Conservation (phyloP, 306 rosid species). For the Cucurbita pepo region DNA sequence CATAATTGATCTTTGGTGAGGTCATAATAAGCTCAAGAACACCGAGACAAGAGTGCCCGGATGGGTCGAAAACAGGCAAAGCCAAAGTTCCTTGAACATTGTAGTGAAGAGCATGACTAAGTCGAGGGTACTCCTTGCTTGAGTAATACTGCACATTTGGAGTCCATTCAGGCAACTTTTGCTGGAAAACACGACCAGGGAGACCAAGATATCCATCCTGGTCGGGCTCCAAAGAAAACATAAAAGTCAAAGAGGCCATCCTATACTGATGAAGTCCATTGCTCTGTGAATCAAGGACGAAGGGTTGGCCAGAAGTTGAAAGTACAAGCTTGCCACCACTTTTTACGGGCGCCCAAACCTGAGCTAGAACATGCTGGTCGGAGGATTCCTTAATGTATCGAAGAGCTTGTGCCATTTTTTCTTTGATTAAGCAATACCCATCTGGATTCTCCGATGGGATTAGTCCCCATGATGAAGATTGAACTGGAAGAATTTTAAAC, state of each 20-base stretch:
- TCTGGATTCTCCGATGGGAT: constrained; percentile 28
- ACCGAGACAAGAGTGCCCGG: constrained; percentile 61
- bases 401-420: constrained; percentile 79
- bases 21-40: constrained; percentile 83
- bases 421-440: constrained; percentile 43
- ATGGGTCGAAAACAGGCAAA: constrained; percentile 63
- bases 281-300: constrained; percentile 48
- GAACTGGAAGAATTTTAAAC: constrained; percentile 7
- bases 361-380: constrained; percentile 63
- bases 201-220: constrained; percentile 47
- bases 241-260: constrained; percentile 41
- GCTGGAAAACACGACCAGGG: constrained; percentile 78
- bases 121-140: constrained; percentile 55
- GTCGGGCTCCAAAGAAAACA: constrained; percentile 55
- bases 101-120: constrained; percentile 52
- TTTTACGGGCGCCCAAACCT: constrained; percentile 82
- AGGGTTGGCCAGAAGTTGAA: constrained; percentile 85
- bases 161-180: constrained; percentile 76
- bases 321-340: constrained; percentile 36
- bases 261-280: constrained; percentile 69
- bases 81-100: constrained; percentile 84
- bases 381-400: constrained; percentile 53
- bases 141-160: constrained; percentile 87
- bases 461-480: constrained; percentile 23
- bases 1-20: constrained; percentile 60